Evolutionary conservation across 75 land plant genomes (phyloP).

Genomic region (Pinus tabuliformis): DNA sequence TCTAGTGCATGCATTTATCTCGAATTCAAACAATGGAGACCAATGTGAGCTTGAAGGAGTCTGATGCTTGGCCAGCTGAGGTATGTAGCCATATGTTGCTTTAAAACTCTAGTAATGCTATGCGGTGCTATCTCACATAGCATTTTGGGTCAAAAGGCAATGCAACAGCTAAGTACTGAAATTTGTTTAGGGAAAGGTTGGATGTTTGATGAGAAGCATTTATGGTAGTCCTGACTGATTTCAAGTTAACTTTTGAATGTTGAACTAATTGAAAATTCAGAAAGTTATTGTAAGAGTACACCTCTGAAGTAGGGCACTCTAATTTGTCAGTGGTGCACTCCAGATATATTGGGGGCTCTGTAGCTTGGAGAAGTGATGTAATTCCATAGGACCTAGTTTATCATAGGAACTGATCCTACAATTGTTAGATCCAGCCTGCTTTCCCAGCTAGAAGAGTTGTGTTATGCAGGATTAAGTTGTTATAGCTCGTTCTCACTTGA

Average conservation of each 20-base stretch:
- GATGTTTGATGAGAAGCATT: too few relatives aligned
- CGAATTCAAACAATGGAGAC: slow-evolving; percentile 89
- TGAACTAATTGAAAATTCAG: neutral
- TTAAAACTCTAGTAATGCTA: neutral
- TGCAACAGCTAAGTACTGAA: neutral
- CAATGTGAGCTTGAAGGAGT: slow-evolving; percentile 88
- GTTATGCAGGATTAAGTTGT: neutral
- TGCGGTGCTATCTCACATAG: neutral
- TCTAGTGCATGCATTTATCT: slow-evolving; percentile 93
- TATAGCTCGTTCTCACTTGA: neutral
- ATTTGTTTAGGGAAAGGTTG: neutral
- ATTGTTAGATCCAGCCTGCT: neutral
- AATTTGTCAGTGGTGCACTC: neutral
- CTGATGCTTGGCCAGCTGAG: slow-evolving; percentile 98
- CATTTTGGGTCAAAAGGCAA: neutral
- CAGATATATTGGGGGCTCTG: neutral
- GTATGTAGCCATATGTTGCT: slow-evolving; percentile 22
- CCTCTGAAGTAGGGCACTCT: neutral
- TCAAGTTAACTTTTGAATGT: too few relatives aligned
- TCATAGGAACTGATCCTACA: neutral
- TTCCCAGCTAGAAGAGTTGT: neutral
- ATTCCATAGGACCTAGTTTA: neutral
- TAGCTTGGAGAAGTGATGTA: neutral
- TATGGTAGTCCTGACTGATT: too few relatives aligned
- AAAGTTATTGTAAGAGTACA: neutral